Evolutionary conservation across 306 rosid species (phyloP), one percentile per base, ranked within the genome.

Genomic region (Vigna unguiculata): DNA sequence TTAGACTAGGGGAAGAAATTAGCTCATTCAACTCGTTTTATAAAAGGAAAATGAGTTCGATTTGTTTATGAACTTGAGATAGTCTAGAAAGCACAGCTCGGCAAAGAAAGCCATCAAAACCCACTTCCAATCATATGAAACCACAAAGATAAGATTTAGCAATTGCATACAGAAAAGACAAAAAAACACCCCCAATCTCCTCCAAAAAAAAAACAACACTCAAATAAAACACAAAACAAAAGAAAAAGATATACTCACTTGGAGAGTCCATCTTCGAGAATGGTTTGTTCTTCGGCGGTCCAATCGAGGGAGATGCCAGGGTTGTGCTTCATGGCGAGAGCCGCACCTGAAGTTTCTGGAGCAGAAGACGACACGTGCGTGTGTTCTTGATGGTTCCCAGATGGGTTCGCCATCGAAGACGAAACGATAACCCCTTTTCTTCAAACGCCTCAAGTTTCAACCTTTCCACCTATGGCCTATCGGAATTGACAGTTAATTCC

Each of bases 221-320:
- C 13, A 66, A 66, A 66, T 13, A 2, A 45, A 66, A 22, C 13
- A 15, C 4, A 45, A 34, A 4, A 7, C 9, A 43, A 48, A 58
- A 64, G 1, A 6, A 67, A 15, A 67, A 15, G 21, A 49, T 12
- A 49, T 16, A 84, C 99, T 87, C 28, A 95, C 99, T 88, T 88
- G 68, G 84, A 38, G 80, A 95, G 96, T 34, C 97, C 97, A 1
- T 92, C 92, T 49, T 92, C 99, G 2, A 95, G 97, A 46, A 82
- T 79, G 58, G 88, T 53, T 86, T 95, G 99, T 79, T 92, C 99
- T 12, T 95, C 99, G 0, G 91, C 11, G 11, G 86, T 88, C 99
- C 99, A 92, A 71, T 92, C 96, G 88, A 81, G 83, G 7, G 96
- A 82, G 54, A 95, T 86, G 11, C 97, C 99, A 7, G 99, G 99